Conservation (phyloP, 352 stramenopile species). For the Globisporangium nodosum region DNA sequence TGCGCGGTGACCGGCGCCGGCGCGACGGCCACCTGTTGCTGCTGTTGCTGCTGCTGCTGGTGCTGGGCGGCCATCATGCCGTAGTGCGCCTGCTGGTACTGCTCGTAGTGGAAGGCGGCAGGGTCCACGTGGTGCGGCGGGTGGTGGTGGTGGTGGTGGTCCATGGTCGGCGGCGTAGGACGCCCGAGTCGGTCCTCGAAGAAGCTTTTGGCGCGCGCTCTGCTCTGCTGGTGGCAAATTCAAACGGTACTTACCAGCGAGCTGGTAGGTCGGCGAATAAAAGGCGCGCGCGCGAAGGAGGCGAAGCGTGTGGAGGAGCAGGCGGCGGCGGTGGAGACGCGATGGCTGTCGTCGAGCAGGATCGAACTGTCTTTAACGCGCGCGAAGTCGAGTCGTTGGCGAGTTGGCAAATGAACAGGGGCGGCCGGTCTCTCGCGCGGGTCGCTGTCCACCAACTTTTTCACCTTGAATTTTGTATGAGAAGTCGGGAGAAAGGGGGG, state of each 20-base stretch:
- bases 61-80: conserved; percentile 14
- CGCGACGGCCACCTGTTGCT: conserved; percentile 5
- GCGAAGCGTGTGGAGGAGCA: neutral
- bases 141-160: conserved; percentile 15
- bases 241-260: conserved; percentile 16
- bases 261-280: conserved; percentile 20
- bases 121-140: conserved; percentile 24
- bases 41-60: neutral
- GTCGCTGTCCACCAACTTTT: neutral
- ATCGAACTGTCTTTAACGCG: conserved; percentile 11
- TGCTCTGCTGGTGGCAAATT: conserved; percentile 3
- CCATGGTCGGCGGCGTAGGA: conserved; percentile 1
- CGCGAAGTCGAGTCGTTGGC: neutral
- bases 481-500: conserved; percentile 2
- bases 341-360: neutral
- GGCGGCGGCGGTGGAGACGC: neutral
- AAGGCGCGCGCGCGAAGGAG: conserved; percentile 2
- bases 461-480: neutral
- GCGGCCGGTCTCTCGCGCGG: conserved; percentile 10
- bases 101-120: conserved; percentile 39
- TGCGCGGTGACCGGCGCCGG: neutral
- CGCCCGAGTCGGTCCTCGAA: neutral
- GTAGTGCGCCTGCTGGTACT: conserved; percentile 43
- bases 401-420: conserved; percentile 10
- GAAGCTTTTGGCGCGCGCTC: neutral